Evolutionary conservation across 805 yeast species (phyloP).

Genomic region (Naumovozyma baii): DNA sequence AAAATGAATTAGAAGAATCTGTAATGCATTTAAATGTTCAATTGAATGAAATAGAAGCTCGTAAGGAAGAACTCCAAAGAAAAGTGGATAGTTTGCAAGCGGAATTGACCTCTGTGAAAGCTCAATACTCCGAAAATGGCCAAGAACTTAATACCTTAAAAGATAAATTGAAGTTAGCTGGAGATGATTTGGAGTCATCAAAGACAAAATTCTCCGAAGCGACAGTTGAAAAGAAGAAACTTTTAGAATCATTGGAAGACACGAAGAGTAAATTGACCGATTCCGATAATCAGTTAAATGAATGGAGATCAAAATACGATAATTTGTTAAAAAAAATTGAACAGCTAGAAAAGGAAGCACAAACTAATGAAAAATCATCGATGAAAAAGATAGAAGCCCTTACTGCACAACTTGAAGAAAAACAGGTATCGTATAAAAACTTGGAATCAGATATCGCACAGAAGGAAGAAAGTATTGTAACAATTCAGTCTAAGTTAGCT

Average conservation of each 20-base stretch:
- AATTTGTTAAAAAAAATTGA: constrained; percentile 30
- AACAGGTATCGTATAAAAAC: no score
- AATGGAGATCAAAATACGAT: constrained; percentile 14
- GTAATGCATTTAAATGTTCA: constrained; percentile 14
- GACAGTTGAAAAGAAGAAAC: not conserved
- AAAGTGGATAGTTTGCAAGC: constrained; percentile 38
- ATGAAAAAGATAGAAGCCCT: not conserved
- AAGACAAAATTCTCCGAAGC: not conserved
- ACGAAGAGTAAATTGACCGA: not conserved
- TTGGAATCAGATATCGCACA: not conserved
- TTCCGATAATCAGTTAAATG: not conserved
- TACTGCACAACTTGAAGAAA: not conserved
- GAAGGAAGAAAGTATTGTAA: not conserved
- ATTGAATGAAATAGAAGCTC: constrained; percentile 7
- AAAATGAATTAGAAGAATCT: constrained; percentile 7
- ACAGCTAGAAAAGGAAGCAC: constrained; percentile 28
- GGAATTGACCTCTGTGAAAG: constrained; percentile 7
- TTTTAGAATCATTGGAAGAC: not conserved
- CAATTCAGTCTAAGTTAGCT: not conserved
- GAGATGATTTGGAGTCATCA: not conserved
- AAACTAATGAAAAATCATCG: not conserved
- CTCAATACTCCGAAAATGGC: not conserved
- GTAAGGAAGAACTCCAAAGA: constrained; percentile 7
- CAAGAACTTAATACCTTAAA: not conserved
- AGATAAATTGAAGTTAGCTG: not conserved